A percentile compares a stretch with the other conserved stretches of the same genome.
Conservation (phyloP, 768 basidiomycete species). For the Cubamyces sp. region DNA sequence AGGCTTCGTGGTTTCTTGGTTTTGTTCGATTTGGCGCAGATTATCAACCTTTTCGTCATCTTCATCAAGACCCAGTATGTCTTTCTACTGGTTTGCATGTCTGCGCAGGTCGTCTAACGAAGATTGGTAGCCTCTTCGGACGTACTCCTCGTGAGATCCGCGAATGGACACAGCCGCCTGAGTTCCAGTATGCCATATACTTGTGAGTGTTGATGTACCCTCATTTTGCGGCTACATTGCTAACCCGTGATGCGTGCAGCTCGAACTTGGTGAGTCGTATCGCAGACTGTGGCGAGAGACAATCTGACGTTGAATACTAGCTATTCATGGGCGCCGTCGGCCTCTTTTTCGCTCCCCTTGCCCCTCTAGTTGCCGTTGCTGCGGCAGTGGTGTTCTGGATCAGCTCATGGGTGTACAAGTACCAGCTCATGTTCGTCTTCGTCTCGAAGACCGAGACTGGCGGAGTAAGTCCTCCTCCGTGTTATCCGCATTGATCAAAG, state of each 20-base stretch:
- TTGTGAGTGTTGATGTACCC: slow-evolving; percentile 55
- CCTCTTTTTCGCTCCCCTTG: slow-evolving; percentile 91
- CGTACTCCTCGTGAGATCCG: slow-evolving; percentile 89
- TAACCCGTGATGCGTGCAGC: slow-evolving; percentile 3
- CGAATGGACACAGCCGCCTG: slow-evolving; percentile 88
- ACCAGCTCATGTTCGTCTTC: slow-evolving; percentile 95
- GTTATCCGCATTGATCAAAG: background rate
- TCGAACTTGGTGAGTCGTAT: slow-evolving; percentile 14
- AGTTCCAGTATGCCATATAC: slow-evolving; percentile 87
- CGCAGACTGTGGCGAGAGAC: slow-evolving; percentile 9
- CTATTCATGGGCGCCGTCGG: slow-evolving; percentile 94
- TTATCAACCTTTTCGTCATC: slow-evolving; percentile 85
- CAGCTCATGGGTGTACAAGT: slow-evolving; percentile 90
- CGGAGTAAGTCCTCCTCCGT: slow-evolving; percentile 61
- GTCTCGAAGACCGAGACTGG: slow-evolving; percentile 90
- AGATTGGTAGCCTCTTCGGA: slow-evolving; percentile 64
- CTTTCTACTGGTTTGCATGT: background rate
- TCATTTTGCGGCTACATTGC: slow-evolving; percentile 1
- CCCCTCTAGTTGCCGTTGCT: slow-evolving; percentile 85
- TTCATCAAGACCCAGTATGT: slow-evolving; percentile 79
- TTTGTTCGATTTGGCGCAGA: slow-evolving; percentile 94
- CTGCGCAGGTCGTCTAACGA: slow-evolving; percentile 3
- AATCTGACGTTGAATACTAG: slow-evolving; percentile 37
- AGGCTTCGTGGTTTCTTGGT: slow-evolving; percentile 93
- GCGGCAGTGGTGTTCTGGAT: slow-evolving; percentile 88